These are phyloP conservation scores for Rhizomucor pusillus DNA, from an alignment of 371 early-diverging fungal genomes.

Conservation along the genomic window DNA sequence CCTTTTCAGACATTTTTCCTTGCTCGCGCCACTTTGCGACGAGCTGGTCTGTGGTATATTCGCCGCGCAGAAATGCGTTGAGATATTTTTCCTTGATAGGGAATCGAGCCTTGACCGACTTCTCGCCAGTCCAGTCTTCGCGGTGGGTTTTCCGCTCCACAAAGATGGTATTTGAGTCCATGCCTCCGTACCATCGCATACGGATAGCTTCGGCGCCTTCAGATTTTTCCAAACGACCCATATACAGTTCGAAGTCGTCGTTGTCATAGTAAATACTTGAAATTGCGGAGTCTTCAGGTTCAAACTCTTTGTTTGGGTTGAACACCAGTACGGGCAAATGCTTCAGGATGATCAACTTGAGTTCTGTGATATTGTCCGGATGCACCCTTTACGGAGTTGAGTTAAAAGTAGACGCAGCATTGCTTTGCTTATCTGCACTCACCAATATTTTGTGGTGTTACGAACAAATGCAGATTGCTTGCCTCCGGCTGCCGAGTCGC, in stretches of 20 bases:
- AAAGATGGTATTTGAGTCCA: conserved; percentile 85
- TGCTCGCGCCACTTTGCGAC: conserved; percentile 84
- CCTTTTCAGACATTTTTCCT: conserved; percentile 79
- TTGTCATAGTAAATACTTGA: conserved; percentile 99
- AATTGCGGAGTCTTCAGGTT: conserved; percentile 86
- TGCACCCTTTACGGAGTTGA: conserved; percentile 74
- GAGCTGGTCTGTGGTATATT: conserved; percentile 76
- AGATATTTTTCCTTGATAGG: conserved; percentile 95
- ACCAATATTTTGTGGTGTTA: conserved; percentile 96
- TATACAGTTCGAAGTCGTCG: conserved; percentile 90
- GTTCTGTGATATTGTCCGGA: conserved; percentile 96
- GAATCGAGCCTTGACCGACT: conserved; percentile 95
- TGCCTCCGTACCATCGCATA: conserved; percentile 97
- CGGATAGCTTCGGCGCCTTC: conserved; percentile 95
- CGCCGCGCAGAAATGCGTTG: conserved; percentile 82
- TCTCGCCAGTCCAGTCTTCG: conserved; percentile 98
- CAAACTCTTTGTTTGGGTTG: conserved; percentile 75
- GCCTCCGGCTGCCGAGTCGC: conserved; percentile 50
- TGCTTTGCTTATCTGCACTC: conserved; percentile 1
- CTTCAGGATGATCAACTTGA: conserved; percentile 92
- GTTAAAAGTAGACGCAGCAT: neutral
- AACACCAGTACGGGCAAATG: conserved; percentile 97
- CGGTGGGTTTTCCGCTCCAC: conserved; percentile 98
- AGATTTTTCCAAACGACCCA: conserved; percentile 89
- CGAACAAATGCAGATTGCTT: conserved; percentile 76